These are phyloP conservation scores for Didymella glomerata DNA, from an alignment of 2,329 filamentous ascomycete species.

Conservation along the genomic window DNA sequence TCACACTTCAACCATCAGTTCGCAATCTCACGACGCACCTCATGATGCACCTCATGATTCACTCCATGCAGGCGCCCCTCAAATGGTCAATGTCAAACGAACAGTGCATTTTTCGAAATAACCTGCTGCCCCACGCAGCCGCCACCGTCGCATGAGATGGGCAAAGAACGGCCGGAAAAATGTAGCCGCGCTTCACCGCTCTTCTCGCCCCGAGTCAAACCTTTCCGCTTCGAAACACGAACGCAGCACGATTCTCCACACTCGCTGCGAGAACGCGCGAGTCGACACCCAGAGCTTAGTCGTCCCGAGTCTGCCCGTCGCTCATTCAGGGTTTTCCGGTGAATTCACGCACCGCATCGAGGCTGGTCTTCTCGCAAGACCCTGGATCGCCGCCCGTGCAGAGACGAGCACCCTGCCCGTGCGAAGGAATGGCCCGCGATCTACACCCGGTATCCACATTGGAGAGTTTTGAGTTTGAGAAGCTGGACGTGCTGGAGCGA, in stretches of 20 bases:
- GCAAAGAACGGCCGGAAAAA: slow-evolving; percentile 6
- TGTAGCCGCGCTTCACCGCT: slow-evolving; percentile 22
- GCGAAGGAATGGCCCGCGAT: slow-evolving; percentile 18
- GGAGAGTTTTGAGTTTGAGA: slow-evolving; percentile 14
- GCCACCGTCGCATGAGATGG: slow-evolving; percentile 17
- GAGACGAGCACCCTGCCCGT: background rate
- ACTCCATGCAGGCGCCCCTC: slow-evolving; percentile 16
- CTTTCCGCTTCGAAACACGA: slow-evolving; percentile 13
- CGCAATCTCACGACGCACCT: slow-evolving; percentile 18
- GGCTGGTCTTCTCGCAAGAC: background rate
- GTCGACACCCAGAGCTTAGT: background rate
- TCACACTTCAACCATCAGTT: slow-evolving; percentile 19
- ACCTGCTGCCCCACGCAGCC: slow-evolving; percentile 15
- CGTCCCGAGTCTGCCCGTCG: slow-evolving; percentile 17
- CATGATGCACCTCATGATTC: slow-evolving; percentile 22
- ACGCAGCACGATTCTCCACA: slow-evolving; percentile 9
- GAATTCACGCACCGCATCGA: slow-evolving; percentile 1
- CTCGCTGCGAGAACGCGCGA: background rate
- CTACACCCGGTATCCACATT: slow-evolving; percentile 12
- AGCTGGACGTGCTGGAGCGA: background rate
- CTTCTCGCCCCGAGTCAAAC: slow-evolving; percentile 15
- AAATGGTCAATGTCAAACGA: slow-evolving; percentile 16
- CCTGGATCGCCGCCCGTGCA: slow-evolving; percentile 15
- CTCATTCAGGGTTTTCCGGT: slow-evolving; percentile 3
- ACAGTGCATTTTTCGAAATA: slow-evolving; percentile 4